Conservation (phyloP, 306 rosid species). For the Pterocarpus santalinus region DNA sequence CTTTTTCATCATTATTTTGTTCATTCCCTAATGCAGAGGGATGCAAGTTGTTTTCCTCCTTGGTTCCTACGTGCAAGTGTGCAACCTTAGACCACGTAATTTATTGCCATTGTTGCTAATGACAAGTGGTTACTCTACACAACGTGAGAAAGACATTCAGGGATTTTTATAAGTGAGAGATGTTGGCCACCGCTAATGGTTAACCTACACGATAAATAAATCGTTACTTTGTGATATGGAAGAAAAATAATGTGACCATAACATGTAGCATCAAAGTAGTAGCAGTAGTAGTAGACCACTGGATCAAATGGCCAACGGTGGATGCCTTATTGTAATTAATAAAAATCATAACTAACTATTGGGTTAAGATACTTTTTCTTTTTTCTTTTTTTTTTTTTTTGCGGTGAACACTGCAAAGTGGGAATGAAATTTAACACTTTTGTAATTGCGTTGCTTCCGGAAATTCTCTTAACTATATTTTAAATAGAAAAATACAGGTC, state of each 20-base stretch:
- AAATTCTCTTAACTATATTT: not conserved
- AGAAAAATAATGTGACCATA: not conserved
- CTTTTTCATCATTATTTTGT: not conserved
- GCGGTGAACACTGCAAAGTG: too few relatives aligned
- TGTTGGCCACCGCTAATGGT: not conserved
- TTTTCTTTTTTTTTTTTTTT: not conserved
- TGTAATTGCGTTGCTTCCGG: conserved; percentile 24
- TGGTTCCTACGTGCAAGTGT: not conserved
- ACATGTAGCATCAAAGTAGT: too few relatives aligned
- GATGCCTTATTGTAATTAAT: not conserved
- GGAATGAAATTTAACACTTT: not conserved
- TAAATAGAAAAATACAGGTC: not conserved
- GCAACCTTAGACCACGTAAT: not conserved
- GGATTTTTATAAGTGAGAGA: not conserved
- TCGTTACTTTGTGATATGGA: not conserved
- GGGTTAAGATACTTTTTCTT: not conserved
- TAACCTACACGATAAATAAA: not conserved
- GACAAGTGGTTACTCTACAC: not conserved
- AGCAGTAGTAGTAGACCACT: not conserved
- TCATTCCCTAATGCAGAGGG: not conserved
- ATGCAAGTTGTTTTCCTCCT: not conserved
- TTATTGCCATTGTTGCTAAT: not conserved
- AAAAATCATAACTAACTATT: conserved; percentile 7
- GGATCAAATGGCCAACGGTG: not conserved
- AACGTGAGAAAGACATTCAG: not conserved